These are phyloP conservation scores for Carex arenaria DNA, from an alignment of 202 grass and related monocot species.

Conservation along the genomic window DNA sequence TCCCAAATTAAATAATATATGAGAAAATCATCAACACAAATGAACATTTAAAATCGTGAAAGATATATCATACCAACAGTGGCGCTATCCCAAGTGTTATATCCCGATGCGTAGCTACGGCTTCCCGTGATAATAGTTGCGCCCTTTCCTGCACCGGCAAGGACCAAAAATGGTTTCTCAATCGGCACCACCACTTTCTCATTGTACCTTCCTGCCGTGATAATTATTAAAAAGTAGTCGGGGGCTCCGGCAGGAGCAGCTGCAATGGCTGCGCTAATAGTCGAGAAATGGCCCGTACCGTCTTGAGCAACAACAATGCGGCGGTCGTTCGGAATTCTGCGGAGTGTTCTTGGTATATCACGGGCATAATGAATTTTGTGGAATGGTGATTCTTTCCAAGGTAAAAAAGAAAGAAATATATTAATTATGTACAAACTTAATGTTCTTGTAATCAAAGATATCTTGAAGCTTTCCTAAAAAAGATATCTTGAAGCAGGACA, in stretches of 20 bases:
- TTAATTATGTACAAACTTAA: background rate
- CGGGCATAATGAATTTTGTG: background rate
- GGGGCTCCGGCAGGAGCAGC: conserved; percentile 4
- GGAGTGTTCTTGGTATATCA: background rate
- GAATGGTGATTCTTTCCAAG: background rate
- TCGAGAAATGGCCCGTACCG: background rate
- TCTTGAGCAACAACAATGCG: conserved; percentile 10
- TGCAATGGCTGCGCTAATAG: background rate
- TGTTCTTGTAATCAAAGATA: background rate
- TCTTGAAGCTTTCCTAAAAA: background rate
- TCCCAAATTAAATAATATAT: background rate
- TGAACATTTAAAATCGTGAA: background rate
- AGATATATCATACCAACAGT: background rate
- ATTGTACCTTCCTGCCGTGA: conserved; percentile 12
- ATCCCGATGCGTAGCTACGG: background rate
- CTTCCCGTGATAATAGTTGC: background rate
- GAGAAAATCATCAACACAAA: background rate
- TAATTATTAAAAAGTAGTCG: background rate
- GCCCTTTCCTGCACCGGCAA: background rate
- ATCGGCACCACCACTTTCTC: conserved; percentile 4
- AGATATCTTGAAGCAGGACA: background rate
- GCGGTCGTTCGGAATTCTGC: background rate
- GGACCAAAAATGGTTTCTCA: conserved; percentile 6
- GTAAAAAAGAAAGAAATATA: background rate
- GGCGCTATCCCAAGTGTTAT: background rate